A percentile compares a stretch with the other conserved stretches of the same genome.
phyloP scores from a whole-genome alignment of 495 filamentous ascomycete species.

The Aspergillus nanangensis region DNA sequence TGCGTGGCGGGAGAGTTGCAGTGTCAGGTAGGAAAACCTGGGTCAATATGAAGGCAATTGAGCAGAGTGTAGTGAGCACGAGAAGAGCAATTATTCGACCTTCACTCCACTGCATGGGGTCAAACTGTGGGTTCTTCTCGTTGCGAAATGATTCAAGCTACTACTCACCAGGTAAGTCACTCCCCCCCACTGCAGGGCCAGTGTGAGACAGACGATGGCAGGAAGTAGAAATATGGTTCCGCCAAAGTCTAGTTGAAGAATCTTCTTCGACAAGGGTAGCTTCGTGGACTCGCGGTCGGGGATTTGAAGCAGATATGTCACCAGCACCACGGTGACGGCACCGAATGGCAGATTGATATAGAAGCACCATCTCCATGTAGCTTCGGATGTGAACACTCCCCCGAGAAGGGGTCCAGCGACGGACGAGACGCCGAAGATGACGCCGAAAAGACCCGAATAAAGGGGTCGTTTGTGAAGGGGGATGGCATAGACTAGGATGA shows the following conservation, averaged over 20 bases:
- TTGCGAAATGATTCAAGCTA: not conserved
- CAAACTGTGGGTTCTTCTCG: not conserved
- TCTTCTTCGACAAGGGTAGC: not conserved
- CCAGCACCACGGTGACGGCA: conserved; percentile 20
- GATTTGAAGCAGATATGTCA: not conserved
- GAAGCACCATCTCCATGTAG: conserved; percentile 52
- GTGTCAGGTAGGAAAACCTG: conserved; percentile 20
- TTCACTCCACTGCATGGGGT: conserved; percentile 24
- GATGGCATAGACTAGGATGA: conserved; percentile 50
- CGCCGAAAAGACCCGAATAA: conserved; percentile 38
- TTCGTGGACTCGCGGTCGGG: not conserved
- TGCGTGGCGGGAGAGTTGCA: conserved; percentile 29
- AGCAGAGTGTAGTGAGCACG: conserved; percentile 20
- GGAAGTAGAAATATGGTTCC: not conserved
- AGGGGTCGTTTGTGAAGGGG: conserved; percentile 49
- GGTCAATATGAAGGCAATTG: conserved; percentile 18
- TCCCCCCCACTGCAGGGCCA: conserved; percentile 43
- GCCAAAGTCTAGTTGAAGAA: not conserved
- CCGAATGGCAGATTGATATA: conserved; percentile 49
- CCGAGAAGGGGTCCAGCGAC: conserved; percentile 40
- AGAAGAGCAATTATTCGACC: conserved; percentile 34
- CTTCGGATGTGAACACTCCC: conserved; percentile 39
- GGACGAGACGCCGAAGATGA: conserved; percentile 52
- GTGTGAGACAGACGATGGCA: conserved; percentile 31
- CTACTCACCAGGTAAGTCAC: conserved; percentile 17